phyloP scores from a whole-genome alignment of 805 yeast species.

The Spathaspora gorwiae region DNA sequence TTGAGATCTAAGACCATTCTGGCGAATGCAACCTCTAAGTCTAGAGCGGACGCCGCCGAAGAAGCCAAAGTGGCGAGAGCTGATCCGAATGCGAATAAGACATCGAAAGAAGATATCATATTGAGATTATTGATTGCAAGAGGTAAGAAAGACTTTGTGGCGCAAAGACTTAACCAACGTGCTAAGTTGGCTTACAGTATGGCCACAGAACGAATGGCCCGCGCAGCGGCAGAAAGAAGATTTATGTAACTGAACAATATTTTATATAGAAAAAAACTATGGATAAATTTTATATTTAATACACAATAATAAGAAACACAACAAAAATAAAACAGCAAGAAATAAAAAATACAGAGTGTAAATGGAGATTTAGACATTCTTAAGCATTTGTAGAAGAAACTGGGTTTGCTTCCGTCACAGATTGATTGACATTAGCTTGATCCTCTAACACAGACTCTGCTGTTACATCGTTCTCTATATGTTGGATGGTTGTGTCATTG shows the following conservation, averaged over 20 bases:
- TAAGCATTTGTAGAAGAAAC: neutral
- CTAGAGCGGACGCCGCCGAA: conserved; percentile 44
- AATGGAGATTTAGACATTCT: neutral
- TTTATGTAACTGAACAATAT: conserved; percentile 9
- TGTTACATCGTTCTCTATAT: conserved; percentile 46
- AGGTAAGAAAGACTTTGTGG: conserved; percentile 57
- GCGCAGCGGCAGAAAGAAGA: conserved; percentile 43
- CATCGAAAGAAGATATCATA: conserved; percentile 60
- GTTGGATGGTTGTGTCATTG: conserved; percentile 45
- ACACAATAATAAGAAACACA: neutral
- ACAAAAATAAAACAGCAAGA: conserved; percentile 1
- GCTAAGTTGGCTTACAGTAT: conserved; percentile 53
- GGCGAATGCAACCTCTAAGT: conserved; percentile 65
- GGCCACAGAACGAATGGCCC: conserved; percentile 48
- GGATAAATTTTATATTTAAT: neutral
- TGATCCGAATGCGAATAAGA: conserved; percentile 39
- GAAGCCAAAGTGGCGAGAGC: conserved; percentile 41
- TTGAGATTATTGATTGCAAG: conserved; percentile 66
- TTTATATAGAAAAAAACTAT: neutral
- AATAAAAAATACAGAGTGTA: neutral
- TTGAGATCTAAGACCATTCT: conserved; percentile 63
- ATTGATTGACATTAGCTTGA: conserved; percentile 16
- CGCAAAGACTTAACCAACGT: conserved; percentile 55
- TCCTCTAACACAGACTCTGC: conserved; percentile 34
- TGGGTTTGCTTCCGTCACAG: conserved; percentile 7